Conservation (phyloP, 164 flowering plant species). For the Stephania yunnanensis region DNA sequence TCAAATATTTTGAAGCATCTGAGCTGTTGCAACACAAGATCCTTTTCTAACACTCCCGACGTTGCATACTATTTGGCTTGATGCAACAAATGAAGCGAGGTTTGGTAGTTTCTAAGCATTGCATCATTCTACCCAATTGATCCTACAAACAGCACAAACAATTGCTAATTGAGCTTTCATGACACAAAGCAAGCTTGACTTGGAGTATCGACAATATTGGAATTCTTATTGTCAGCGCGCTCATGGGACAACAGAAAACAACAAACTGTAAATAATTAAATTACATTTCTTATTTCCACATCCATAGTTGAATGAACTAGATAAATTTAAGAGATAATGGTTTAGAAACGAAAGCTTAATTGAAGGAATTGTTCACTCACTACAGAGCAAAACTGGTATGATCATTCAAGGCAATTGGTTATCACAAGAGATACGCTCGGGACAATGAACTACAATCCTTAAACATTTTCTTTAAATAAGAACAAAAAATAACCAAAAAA, state of each 20-base stretch:
- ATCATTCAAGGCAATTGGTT: neutral
- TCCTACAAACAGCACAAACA: constrained; percentile 42
- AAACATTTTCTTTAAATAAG: neutral
- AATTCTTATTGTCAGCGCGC: constrained; percentile 32
- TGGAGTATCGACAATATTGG: constrained; percentile 26
- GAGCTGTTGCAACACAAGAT: constrained; percentile 75
- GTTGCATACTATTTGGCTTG: constrained; percentile 72
- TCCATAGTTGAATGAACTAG: too few species aligned
- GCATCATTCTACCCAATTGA: constrained; percentile 79
- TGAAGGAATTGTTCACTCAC: neutral
- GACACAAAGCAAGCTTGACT: neutral
- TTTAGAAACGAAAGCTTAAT: too few species aligned
- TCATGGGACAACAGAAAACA: neutral
- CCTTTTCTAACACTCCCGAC: constrained; percentile 62
- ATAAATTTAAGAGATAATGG: too few species aligned
- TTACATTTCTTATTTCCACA: too few species aligned
- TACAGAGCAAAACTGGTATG: neutral
- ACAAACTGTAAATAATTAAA: too few species aligned
- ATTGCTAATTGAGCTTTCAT: neutral
- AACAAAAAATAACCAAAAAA: too few species aligned
- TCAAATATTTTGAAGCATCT: constrained; percentile 74
- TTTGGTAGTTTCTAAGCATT: constrained; percentile 67
- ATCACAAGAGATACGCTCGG: neutral
- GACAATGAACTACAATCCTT: neutral
- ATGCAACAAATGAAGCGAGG: constrained; percentile 94